Percentiles rank a stretch among this genome's conserved stretches.
phyloP scores from a whole-genome alignment of 345 rosid species.

The Durio zibethinus region DNA sequence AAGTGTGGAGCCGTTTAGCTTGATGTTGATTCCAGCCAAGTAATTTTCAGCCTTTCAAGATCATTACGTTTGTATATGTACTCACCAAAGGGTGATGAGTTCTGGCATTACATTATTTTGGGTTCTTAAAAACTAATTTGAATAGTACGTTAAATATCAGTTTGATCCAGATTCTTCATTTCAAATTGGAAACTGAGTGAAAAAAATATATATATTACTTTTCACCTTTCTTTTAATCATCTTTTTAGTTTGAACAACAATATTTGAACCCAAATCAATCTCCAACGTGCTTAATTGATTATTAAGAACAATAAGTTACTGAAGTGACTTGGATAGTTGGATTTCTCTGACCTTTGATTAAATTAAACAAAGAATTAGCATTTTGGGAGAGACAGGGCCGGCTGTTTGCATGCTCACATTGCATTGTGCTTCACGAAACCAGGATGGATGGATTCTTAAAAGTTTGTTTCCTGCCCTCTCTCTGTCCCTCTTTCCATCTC shows the following conservation, averaged over 20 bases:
- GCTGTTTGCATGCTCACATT: slow-evolving; percentile 11
- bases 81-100: neutral
- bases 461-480: neutral
- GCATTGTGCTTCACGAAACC: slow-evolving; percentile 12
- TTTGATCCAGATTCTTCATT: neutral
- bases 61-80: neutral
- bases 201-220: too few species aligned
- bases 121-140: neutral
- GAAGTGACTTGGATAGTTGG: neutral
- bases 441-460: neutral
- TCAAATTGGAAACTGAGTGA: too few species aligned
- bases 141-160: neutral
- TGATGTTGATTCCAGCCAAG: neutral
- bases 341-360: neutral
- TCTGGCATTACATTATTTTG: neutral
- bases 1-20: too few species aligned
- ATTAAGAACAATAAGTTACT: neutral
- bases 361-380: neutral
- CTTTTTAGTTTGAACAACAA: neutral
- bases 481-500: neutral
- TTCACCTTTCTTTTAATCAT: neutral
- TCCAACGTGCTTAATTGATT: too few species aligned
- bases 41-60: neutral
- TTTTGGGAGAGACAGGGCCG: neutral
- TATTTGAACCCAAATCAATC: too few species aligned